Evolutionary conservation across 176 grass and related monocot species (phyloP), one percentile per base, ranked within the genome.

Genomic region (Aegilops longissima): DNA sequence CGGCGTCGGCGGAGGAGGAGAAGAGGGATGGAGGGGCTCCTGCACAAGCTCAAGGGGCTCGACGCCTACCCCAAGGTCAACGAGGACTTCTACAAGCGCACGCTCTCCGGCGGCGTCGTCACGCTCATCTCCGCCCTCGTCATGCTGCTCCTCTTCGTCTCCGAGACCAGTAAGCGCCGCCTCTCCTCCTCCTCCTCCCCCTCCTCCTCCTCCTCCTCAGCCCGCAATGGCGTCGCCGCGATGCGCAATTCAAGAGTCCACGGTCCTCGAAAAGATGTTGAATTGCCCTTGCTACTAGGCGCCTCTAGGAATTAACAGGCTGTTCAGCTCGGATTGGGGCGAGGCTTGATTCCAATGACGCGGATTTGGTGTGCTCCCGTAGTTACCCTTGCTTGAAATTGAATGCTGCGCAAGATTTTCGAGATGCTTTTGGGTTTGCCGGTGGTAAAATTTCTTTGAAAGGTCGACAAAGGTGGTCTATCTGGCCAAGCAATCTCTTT

Each of bases 61-160:
- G 96, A 98, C 70, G 96, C 96, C 29, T 98, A 92, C 89, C 96
- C 96, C 27, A 98, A 98, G 83, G 91, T 98, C 66, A 98, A 98
- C 86, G 96, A 98, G 88, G 96, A 98, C 84, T 98, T 98, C 88
- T 92, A 98, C 91, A 95, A 89, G 87, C 81, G 93, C 42, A 98
- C 96, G 47, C 92, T 95, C 64, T 98, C 96, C 45, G 96, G 96
- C 71, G 96, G 96, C 86, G 77, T 98, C 82, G 89, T 98, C 90
- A 98, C 96, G 83, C 86, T 92, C 81, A 59, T 94, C 66, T 91
- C 96, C 62, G 88, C 92, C 54, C 25, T 98, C 68, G 76, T 98
- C 72, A 98, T 98, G 88, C 74, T 94, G 61, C 90, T 98, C 25
- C 85, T 98, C 45, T 98, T 98, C 80, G 82, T 98, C 84, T 98